Evolutionary conservation across 805 yeast species (phyloP), one percentile per base, ranked within the genome.

Genomic region (Candida verbasci): DNA sequence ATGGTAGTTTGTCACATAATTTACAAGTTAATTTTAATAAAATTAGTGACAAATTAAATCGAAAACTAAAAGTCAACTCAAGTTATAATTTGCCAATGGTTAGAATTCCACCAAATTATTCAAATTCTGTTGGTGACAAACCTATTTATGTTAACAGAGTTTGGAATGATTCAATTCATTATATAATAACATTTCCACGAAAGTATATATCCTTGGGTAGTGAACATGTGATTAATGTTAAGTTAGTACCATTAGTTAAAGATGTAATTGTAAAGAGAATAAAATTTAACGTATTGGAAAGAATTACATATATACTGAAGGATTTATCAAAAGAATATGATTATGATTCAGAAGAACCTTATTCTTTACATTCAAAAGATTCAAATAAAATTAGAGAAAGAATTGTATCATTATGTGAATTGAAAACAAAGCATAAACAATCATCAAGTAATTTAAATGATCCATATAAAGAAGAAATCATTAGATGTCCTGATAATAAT

Each of bases 91-190:
- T 75, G 23, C 79, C 80, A 2, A 68, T 71, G 57, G 70, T 74
- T 7, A 55, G 80, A 36, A 60, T 76, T 1, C 80, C 80, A 1
- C 81, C 81, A 0, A 70, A 76, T 4, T 70, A 72, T 52, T 78
- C 79, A 2, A 70, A 74, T 24, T 70, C 78, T 3, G 72, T 75
- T 6, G 65, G 77, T 5, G 82, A 83, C 51, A 85, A 82, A 50
- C 87, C 94, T 0, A 74, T 85, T 12, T 83, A 80, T 53, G 86
- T 85, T 24, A 82, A 81, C 52, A 69, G 85, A 43, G 70, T 78
- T 1, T 85, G 93, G 93, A 77, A 78, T 46, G 80, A 82, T 38
- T 56, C 86, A 0, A 57, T 85, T 24, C 78, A 78, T 38, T 85
- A 85, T 56, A 82, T 82, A 44, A 70, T 85, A 11, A 74, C 87